Percentiles rank a stretch among this genome's conserved stretches.
These are phyloP conservation scores for Psilocybe mexicana DNA, from an alignment of 1,284 basidiomycete genomes.

Conservation along the genomic window DNA sequence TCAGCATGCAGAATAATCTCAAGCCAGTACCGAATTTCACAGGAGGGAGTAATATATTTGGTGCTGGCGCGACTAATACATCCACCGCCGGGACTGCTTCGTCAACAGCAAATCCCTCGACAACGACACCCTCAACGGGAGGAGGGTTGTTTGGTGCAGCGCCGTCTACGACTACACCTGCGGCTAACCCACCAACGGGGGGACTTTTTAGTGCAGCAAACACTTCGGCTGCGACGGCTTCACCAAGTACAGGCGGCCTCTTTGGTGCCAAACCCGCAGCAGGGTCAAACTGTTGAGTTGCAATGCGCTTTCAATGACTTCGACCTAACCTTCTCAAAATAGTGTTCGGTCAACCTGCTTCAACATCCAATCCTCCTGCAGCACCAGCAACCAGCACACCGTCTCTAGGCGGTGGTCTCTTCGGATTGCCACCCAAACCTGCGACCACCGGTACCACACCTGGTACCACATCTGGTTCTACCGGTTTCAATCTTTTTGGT, in stretches of 20 bases:
- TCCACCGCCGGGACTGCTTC: slow-evolving; percentile 20
- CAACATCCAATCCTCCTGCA: slow-evolving; percentile 12
- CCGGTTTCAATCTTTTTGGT: background rate
- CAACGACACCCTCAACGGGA: slow-evolving; percentile 16
- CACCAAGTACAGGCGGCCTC: slow-evolving; percentile 11
- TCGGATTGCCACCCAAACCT: slow-evolving; percentile 28
- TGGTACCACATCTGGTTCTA: background rate
- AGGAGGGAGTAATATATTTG: slow-evolving; percentile 17
- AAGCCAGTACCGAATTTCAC: slow-evolving; percentile 3
- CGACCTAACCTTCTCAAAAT: background rate
- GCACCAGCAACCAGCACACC: slow-evolving; percentile 7
- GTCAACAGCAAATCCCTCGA: slow-evolving; percentile 22
- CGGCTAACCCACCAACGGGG: background rate
- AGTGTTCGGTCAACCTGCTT: slow-evolving; percentile 19
- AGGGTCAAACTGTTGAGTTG: slow-evolving; percentile 30
- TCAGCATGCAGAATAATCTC: slow-evolving; percentile 13
- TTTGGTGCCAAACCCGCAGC: slow-evolving; percentile 33
- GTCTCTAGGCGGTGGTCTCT: slow-evolving; percentile 15
- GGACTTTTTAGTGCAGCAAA: slow-evolving; percentile 17
- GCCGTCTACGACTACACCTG: background rate
- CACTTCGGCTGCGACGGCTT: slow-evolving; percentile 11
- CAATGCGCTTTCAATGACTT: slow-evolving; percentile 3
- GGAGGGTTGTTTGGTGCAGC: slow-evolving; percentile 21
- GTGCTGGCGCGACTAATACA: slow-evolving; percentile 14
- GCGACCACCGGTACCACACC: slow-evolving; percentile 9